Evolutionary conservation across 345 rosid species (phyloP), one percentile per base, ranked within the genome.

Genomic region (Eucalyptus sideroxylon): DNA sequence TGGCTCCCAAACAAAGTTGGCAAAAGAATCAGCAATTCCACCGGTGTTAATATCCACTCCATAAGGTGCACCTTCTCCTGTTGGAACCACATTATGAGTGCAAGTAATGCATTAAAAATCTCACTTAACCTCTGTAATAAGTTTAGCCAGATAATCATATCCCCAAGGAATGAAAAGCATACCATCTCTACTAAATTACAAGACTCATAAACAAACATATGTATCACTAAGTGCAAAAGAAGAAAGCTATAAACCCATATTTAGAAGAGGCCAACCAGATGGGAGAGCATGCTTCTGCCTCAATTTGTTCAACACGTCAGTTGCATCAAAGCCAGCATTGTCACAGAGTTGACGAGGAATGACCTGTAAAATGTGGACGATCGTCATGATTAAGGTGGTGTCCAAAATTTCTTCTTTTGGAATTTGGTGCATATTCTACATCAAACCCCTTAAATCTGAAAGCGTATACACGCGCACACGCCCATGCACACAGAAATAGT

Each of bases 241-340:
- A 45, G 34, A 85, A 69, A 55, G 81, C 44, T 62, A 65, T 53
- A 31, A 56, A 72, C 40, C 40, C 24, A 56, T 89, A 69, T 50
- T 14, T 67, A 47, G 40, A 88, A 85, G 72, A 87, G 37, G 65
- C 93, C 87, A 89, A 98, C 99, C 99, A 67, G 97, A 95, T 88
- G 96, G 96, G 90, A 94, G 96, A 37, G 98, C 98, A 92, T 98
- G 99, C 87, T 98, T 98, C 93, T 97, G 99, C 90, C 99, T 95
- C 87, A 97, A 91, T 94, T 98, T 98, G 94, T 97, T 98, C 92
- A 98, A 93, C 87, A 98, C 97, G 93, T 98, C 99, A 93, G 99
- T 98, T 59, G 99, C 99, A 93, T 98, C 99, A 93, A 96, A 98
- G 89, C 99, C 99, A 90, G 99, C 99, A 94, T 98, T 98, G 93